phyloP scores from a whole-genome alignment of 805 yeast species.

The Novakomyces olei region DNA sequence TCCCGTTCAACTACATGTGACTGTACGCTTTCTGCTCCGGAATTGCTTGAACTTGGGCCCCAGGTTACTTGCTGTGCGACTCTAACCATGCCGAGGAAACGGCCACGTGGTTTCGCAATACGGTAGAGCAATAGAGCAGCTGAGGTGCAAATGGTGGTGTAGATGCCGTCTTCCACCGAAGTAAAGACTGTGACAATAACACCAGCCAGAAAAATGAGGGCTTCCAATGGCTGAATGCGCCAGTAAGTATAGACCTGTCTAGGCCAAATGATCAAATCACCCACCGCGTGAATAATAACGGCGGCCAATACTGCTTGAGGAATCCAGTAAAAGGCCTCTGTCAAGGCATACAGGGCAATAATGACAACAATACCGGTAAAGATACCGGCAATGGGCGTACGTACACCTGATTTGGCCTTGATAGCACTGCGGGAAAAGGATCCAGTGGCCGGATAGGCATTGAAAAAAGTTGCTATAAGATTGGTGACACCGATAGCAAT shows the following conservation, averaged over 20 bases:
- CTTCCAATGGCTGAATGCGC: conserved; percentile 53
- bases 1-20: conserved; percentile 3
- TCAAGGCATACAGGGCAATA: conserved; percentile 64
- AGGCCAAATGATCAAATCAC: conserved; percentile 50
- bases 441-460: conserved; percentile 90
- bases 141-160: conserved; percentile 74
- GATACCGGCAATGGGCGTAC: conserved; percentile 82
- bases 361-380: conserved; percentile 77
- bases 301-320: conserved; percentile 79
- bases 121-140: conserved; percentile 51
- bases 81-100: conserved; percentile 51
- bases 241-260: conserved; percentile 33
- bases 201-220: conserved; percentile 47
- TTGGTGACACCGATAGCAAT: conserved; percentile 85
- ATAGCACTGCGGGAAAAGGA: conserved; percentile 87
- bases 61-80: conserved; percentile 3
- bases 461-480: conserved; percentile 74
- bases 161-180: conserved; percentile 70
- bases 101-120: conserved; percentile 59
- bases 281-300: conserved; percentile 79
- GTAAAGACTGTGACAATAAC: conserved; percentile 56
- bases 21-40: background rate
- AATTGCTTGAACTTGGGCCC: background rate
- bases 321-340: conserved; percentile 65
- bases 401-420: conserved; percentile 85